Evolutionary conservation across 148 eudicot species (phyloP).

Genomic region (Fagopyrum esculentum): DNA sequence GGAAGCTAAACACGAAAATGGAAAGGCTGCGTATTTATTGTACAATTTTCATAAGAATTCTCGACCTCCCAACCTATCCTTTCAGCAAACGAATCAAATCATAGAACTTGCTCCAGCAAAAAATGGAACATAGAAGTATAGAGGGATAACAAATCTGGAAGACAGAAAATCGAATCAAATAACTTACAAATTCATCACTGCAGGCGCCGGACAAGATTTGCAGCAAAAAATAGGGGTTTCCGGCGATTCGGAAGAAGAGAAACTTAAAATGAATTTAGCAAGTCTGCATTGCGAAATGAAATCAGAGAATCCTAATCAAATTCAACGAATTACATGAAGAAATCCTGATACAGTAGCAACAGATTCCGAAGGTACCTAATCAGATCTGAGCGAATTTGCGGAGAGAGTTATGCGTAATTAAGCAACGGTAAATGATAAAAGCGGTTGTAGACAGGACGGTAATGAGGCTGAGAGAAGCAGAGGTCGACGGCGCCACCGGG

Average conservation of each 20-base stretch:
- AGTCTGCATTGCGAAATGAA: background rate
- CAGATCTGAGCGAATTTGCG: slow-evolving; percentile 23
- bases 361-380: slow-evolving; percentile 1
- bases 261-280: background rate
- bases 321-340: background rate
- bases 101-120: background rate
- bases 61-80: slow-evolving; percentile 1
- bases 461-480: background rate
- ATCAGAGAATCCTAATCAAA: background rate
- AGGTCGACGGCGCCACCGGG: background rate
- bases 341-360: background rate
- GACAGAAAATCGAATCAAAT: background rate
- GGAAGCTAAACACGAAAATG: background rate
- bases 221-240: background rate
- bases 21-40: background rate
- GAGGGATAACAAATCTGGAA: background rate
- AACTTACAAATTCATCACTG: slow-evolving; percentile 11
- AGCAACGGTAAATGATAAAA: background rate
- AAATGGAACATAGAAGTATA: background rate
- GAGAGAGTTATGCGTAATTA: slow-evolving; percentile 18
- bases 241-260: background rate
- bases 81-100: slow-evolving; percentile 6
- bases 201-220: slow-evolving; percentile 7
- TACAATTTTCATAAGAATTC: background rate
- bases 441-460: background rate